Base-by-base conservation (phyloP, 2,329 filamentous ascomycete species). In the Sporothrix dimorphospora region DNA sequence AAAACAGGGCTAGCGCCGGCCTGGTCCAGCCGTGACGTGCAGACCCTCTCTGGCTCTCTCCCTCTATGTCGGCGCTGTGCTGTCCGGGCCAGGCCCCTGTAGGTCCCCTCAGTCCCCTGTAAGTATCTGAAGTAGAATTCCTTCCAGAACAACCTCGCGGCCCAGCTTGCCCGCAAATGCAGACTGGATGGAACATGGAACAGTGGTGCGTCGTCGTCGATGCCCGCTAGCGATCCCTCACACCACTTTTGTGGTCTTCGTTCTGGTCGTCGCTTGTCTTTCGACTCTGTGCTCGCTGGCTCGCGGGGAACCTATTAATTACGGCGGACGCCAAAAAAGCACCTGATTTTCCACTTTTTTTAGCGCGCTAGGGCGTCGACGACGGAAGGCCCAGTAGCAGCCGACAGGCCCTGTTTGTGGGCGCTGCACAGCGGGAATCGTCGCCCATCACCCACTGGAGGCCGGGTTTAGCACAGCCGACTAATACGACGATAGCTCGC, bases 321-420 rank as follows among this genome's bases (percentile, higher is more conserved):
- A 61, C 24, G 14, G 61, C 6, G 61, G 61, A n/a, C 16, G 30
- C 27, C 14, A 59, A 51, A 59, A 51, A 72, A 76, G 73, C 76
- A 77, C 73, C 74, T 76, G 76, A 77, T 75, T 76, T 76, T 73
- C 76, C 76, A 76, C 75, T 75, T 75, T 74, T 74, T 75, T 51
- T 30, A 27, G 68, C 55, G 34, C 65, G 59, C 71, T 66, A 69
- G 66, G 4, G 5, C 47, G 24, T 21, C 24, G 45, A 42, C 27
- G 24, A 27, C 4, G 19, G 19, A 49, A n/a, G n/a, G n/a, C n/a
- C n/a, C n/a, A n/a, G n/a, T n/a, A 47, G 42, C 42, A 7, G 6
- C 19, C 7, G 9, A 21, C 3, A 12, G 8, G 34, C 30, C 8
- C 30, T 59, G 12, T 30, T 30, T 16, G 45, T 19, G 45, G 45